Evolutionary conservation across 495 filamentous ascomycete genomes (phyloP).

Genomic region (Penicillium angulare): DNA sequence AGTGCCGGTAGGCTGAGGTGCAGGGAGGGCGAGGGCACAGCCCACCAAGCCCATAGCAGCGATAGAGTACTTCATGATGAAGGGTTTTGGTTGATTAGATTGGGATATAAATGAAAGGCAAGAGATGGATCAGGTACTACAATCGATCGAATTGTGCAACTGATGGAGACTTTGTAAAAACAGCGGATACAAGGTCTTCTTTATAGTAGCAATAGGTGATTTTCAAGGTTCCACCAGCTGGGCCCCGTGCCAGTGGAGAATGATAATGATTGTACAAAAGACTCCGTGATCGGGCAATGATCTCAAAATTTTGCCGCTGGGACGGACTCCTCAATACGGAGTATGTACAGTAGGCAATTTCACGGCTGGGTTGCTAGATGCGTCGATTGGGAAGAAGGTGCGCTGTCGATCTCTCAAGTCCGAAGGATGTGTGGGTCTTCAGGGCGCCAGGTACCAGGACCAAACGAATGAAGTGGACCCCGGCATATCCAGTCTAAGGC

Average conservation of each 20-base stretch:
- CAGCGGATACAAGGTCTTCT: not conserved
- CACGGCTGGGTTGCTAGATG: slow-evolving; percentile 5
- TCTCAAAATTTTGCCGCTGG: slow-evolving; percentile 10
- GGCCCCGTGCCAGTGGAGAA: too few species aligned
- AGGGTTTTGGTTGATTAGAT: not conserved
- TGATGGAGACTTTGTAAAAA: not conserved
- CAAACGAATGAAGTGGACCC: not conserved
- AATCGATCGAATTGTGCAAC: slow-evolving; percentile 2
- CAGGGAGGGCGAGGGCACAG: slow-evolving; percentile 25
- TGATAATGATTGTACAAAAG: too few species aligned
- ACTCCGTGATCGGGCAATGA: slow-evolving; percentile 19
- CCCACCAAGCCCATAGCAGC: slow-evolving; percentile 25
- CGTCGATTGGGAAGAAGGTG: not conserved
- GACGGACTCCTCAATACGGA: too few species aligned
- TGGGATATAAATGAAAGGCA: not conserved
- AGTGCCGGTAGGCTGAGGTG: not conserved
- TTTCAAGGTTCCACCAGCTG: too few species aligned
- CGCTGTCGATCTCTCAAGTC: slow-evolving; percentile 16
- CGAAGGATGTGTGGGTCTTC: slow-evolving; percentile 1
- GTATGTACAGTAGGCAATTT: not conserved
- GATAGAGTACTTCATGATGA: slow-evolving; percentile 24
- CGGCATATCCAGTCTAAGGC: slow-evolving; percentile 4
- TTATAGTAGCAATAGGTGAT: not conserved
- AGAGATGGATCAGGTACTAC: not conserved
- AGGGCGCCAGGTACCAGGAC: slow-evolving; percentile 3